These are phyloP conservation scores for Nyssa sinensis DNA, from an alignment of 148 eudicot genomes.

Conservation along the genomic window DNA sequence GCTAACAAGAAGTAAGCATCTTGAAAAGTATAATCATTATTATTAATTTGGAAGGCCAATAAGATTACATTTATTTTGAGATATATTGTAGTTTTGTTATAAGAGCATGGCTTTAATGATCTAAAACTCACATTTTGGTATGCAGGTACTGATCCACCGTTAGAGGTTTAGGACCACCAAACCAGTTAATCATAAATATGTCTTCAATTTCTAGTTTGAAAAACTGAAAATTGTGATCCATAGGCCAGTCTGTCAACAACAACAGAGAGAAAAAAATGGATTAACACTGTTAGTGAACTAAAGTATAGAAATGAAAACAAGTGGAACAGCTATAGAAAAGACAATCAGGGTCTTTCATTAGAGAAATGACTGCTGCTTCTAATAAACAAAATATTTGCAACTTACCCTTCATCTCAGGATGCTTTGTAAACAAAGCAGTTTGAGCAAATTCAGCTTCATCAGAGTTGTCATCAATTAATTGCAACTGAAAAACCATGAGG, in stretches of 20 bases:
- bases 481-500: slow-evolving; percentile 46
- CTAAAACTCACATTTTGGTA: slow-evolving; percentile 47
- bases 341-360: background rate
- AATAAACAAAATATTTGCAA: background rate
- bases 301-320: background rate
- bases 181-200: slow-evolving; percentile 81
- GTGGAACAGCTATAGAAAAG: background rate
- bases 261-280: slow-evolving; percentile 26
- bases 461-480: slow-evolving; percentile 33
- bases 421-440: slow-evolving; percentile 68
- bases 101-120: background rate
- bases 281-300: background rate
- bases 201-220: slow-evolving; percentile 60
- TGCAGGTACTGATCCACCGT: slow-evolving; percentile 77
- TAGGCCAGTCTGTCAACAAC: slow-evolving; percentile 65
- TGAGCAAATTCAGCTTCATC: slow-evolving; percentile 58
- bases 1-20: background rate
- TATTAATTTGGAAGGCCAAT: background rate
- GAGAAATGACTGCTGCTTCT: background rate
- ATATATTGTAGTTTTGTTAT: background rate
- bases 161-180: slow-evolving; percentile 86
- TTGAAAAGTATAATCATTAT: background rate
- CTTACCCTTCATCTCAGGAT: slow-evolving; percentile 84
- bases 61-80: background rate
- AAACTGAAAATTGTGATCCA: slow-evolving; percentile 72